Base-by-base conservation (phyloP, 768 basidiomycete genomes). In the Amanita rubescens region DNA sequence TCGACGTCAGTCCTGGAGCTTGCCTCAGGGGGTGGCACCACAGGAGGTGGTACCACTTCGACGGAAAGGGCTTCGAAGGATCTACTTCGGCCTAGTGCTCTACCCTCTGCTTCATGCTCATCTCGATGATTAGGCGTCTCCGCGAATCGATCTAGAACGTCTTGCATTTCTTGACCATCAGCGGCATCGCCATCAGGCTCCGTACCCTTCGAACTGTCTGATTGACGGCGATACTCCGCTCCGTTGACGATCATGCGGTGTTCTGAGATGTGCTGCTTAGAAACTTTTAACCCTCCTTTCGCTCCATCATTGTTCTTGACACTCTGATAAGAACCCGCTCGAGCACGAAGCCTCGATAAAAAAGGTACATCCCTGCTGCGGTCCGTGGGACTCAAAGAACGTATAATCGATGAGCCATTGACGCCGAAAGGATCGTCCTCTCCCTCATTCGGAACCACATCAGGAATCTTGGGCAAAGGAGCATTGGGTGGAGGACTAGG, bases 291-390 rank as follows among this genome's bases (percentile, higher is more conserved):
- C 35, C 22, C 47, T 14, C 56, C 48, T 30, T 53, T 55, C 38
- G 35, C 42, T 12, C 24, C 34, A 14, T 50, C 30, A 5, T 27
- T 49, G 24, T 15, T 20, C 32, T 39, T 24, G 53, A 19, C 20
- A 41, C 38, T 43, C 11, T 32, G 25, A 30, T 20, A 27, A n/a
- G 39, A 38, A 44, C 38, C 30, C 33, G 47, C 34, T 30, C 54
- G 19, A 49, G 35, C 33, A 37, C 22, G 32, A 41, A 46, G 19
- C 51, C 50, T 10, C 38, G 51, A 22, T 51, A 52, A 50, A 33
- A 52, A n/a, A 77, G 81, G 78, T 12, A 71, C 58, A 59, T 78
- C 74, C 35, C 72, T 71, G 11, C 80, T 80, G 14, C 80, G 43
- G 15, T 42, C 44, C 30, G 52, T 19, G 15, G 5, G 15, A 17